These are phyloP conservation scores for Candida mattraensis DNA, from an alignment of 805 yeast species.

Conservation along the genomic window DNA sequence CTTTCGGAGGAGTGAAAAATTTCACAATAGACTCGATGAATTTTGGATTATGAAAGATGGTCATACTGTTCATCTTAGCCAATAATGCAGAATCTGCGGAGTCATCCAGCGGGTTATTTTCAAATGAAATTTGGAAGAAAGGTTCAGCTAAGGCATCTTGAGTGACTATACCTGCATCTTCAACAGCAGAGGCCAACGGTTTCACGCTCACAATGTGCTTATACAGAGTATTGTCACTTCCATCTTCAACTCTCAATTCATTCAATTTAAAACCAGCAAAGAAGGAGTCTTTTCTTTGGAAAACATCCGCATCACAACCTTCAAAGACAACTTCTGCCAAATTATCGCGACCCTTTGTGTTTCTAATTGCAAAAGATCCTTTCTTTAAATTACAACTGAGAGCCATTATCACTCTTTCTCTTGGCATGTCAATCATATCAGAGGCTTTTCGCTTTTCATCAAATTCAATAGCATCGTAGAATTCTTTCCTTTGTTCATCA, in stretches of 20 bases:
- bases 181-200: constrained; percentile 45
- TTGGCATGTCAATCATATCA: constrained; percentile 64
- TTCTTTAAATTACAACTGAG: constrained; percentile 65
- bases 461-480: constrained; percentile 91
- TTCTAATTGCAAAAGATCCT: constrained; percentile 71
- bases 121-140: constrained; percentile 79
- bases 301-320: constrained; percentile 71
- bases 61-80: constrained; percentile 80
- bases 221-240: constrained; percentile 74
- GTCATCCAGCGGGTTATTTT: constrained; percentile 80
- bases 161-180: constrained; percentile 24
- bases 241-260: constrained; percentile 85
- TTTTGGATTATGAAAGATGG: constrained; percentile 83
- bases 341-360: constrained; percentile 40
- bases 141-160: constrained; percentile 44
- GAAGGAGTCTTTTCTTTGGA: constrained; percentile 78
- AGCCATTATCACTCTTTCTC: constrained; percentile 68
- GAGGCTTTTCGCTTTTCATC: constrained; percentile 59
- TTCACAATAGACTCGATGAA: constrained; percentile 71
- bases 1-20: constrained; percentile 86
- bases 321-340: constrained; percentile 81
- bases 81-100: constrained; percentile 77
- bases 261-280: constrained; percentile 69
- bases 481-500: constrained; percentile 84
- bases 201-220: constrained; percentile 87